phyloP scores from a whole-genome alignment of 805 yeast genomes.

The Metschnikowia drakensbergensis region DNA sequence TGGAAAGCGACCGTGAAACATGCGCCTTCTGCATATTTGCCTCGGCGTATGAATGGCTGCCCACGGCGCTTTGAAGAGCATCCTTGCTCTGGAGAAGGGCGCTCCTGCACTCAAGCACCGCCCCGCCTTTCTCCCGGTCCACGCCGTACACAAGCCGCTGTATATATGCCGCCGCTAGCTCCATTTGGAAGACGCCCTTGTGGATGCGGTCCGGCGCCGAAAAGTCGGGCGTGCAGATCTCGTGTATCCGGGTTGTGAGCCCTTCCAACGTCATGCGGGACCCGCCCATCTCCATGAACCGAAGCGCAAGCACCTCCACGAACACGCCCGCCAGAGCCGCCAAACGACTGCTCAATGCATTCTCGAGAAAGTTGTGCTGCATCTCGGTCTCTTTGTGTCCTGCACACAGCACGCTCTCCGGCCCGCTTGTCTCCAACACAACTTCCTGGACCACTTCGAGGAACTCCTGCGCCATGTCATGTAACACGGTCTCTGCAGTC shows the following conservation, averaged over 20 bases:
- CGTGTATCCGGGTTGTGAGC: not conserved
- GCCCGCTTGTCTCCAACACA: constrained; percentile 6
- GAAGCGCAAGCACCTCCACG: constrained; percentile 1
- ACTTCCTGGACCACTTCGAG: not conserved
- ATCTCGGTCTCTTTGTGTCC: constrained; percentile 20
- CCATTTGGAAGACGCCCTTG: constrained; percentile 18
- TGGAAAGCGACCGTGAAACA: constrained; percentile 21
- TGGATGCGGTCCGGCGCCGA: constrained; percentile 9
- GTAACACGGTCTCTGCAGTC: not conserved
- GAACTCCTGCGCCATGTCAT: not conserved
- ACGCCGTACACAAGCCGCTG: not conserved
- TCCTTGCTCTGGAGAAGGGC: constrained; percentile 16
- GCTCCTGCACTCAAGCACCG: constrained; percentile 10
- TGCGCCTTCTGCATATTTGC: constrained; percentile 18
- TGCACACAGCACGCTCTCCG: constrained; percentile 7
- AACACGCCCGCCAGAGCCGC: not conserved
- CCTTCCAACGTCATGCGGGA: not conserved
- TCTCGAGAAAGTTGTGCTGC: constrained; percentile 17
- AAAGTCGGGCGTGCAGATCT: constrained; percentile 4
- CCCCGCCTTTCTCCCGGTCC: not conserved
- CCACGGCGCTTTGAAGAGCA: constrained; percentile 19
- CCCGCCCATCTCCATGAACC: constrained; percentile 1
- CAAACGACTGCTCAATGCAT: constrained; percentile 3
- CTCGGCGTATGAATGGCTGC: constrained; percentile 15
- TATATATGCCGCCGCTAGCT: constrained; percentile 10